Evolutionary conservation across 2,329 filamentous ascomycete species (phyloP).

Genomic region (Fusarium humuli): DNA sequence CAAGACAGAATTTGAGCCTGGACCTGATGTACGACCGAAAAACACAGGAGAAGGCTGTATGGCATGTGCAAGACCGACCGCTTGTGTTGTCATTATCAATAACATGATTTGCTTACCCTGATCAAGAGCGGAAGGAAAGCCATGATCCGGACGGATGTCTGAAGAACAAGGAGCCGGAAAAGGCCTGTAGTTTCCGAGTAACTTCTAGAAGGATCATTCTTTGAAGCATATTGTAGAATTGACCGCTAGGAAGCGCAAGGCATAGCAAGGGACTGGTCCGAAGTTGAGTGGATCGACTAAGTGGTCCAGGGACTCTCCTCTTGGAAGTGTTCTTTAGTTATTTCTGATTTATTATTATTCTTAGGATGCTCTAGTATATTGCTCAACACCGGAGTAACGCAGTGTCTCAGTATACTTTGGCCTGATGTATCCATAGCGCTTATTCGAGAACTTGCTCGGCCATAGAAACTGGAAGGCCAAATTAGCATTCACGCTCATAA

Average conservation of each 20-base stretch:
- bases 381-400: not conserved
- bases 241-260: not conserved
- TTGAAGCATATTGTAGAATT: not conserved
- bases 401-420: not conserved
- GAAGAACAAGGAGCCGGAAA: not conserved
- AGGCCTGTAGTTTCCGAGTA: not conserved
- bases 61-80: not conserved
- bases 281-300: not conserved
- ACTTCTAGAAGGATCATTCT: not conserved
- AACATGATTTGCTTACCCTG: not conserved
- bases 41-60: not conserved
- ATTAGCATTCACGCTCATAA: not conserved
- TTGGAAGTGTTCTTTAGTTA: not conserved
- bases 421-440: not conserved
- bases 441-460: conserved; percentile 41
- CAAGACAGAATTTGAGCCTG: not conserved
- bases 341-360: not conserved
- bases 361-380: not conserved
- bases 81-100: not conserved
- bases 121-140: not conserved
- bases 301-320: not conserved
- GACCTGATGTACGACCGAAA: not conserved
- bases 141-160: not conserved
- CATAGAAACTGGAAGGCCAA: conserved; percentile 36
- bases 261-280: not conserved